Base-by-base conservation (phyloP, 2,329 filamentous ascomycete genomes). In the Sclerotinia subarctica region DNA sequence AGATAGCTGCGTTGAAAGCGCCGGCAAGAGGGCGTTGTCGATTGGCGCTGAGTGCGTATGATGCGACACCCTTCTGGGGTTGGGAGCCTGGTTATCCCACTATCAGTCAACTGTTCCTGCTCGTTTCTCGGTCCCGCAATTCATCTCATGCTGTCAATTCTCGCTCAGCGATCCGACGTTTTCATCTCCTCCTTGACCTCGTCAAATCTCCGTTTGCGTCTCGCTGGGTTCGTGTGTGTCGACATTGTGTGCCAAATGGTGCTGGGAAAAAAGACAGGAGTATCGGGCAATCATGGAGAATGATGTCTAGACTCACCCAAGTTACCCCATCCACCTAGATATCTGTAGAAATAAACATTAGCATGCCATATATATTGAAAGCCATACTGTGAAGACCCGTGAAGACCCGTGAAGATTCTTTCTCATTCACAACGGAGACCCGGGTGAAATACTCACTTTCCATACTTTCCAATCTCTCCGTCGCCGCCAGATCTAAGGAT, bases 21-120 rank as follows among this genome's bases (percentile, higher is more conserved):
- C 92, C 92, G 72, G 93, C 93, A 74, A 96, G 85, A 72, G 93
- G 91, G 77, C 91, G 89, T 84, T 97, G 94, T 79, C 91, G 90
- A 86, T 99, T 98, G 74, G 90, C 82, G 75, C 92, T 90, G 74
- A 99, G 79, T 73, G 89, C 86, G 82, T 96, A 98, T 77, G 84
- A 83, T 68, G 83, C 81, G 75, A 90, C 86, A 69, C 87, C 87
- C 79, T 84, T 88, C 79, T 89, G 87, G 79, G 84, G 84, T 78
- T 81, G 77, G 75, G 83, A 82, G 78, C 85, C 85, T 88, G 76
- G 70, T 51, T 64, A 59, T 73, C 78, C 66, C 76, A 76, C 74
- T 65, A 71, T 72, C 65, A 70, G 71, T 47, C 63, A 46, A 60
- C 17, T 53, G 17, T 26, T 47, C 29, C 44, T n/a, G 13, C 29